These are phyloP conservation scores for Parafenestella ontariensis DNA, from an alignment of 2,329 filamentous ascomycete genomes.

Conservation along the genomic window DNA sequence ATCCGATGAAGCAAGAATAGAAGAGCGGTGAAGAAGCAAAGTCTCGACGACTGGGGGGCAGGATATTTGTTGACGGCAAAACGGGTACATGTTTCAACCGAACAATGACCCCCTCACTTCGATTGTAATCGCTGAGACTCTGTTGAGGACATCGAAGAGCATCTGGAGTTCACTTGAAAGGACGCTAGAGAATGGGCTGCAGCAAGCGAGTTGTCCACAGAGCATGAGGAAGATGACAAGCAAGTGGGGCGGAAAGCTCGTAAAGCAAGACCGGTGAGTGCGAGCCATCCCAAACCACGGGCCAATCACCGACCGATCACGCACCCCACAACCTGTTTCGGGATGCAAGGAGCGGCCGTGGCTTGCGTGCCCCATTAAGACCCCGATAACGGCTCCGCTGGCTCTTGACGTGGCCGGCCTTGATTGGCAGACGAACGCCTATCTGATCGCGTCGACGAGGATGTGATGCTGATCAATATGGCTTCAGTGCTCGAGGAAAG, in stretches of 20 bases:
- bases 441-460: conserved; percentile 38
- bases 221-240: conserved; percentile 33
- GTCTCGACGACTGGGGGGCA: conserved; percentile 9
- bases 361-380: conserved; percentile 39
- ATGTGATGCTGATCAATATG: conserved; percentile 21
- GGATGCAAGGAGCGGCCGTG: conserved; percentile 46
- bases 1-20: conserved; percentile 33
- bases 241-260: conserved; percentile 25
- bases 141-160: conserved; percentile 32
- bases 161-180: conserved; percentile 29
- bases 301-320: conserved; percentile 32
- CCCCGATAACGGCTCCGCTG: conserved; percentile 49
- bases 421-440: conserved; percentile 42
- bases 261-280: conserved; percentile 36
- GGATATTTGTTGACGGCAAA: conserved; percentile 34
- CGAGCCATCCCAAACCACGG: conserved; percentile 16
- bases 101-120: conserved; percentile 33
- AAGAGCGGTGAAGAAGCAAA: conserved; percentile 41
- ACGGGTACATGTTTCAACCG: conserved; percentile 29
- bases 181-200: conserved; percentile 43
- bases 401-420: conserved; percentile 45
- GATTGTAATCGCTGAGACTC: conserved; percentile 19
- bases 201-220: conserved; percentile 34
- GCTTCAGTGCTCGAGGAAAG: conserved; percentile 4
- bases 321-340: conserved; percentile 36